Conservation (phyloP, 768 basidiomycete species). For the Lactarius pseudohatsudake region DNA sequence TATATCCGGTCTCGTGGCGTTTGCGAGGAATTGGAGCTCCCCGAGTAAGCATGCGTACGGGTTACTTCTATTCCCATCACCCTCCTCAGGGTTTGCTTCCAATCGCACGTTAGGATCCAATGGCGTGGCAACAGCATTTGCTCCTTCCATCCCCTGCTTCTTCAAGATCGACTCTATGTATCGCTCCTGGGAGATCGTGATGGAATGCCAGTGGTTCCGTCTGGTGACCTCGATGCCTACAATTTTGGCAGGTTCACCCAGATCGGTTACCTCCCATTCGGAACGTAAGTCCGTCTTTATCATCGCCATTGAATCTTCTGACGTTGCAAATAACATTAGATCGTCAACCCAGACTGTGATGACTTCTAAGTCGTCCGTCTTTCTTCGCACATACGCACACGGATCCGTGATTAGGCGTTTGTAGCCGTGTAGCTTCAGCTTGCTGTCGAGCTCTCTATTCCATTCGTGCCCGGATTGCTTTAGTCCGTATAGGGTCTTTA, state of each 20-base stretch:
- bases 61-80: neutral
- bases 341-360: no score
- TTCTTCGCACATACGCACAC: no score
- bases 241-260: neutral
- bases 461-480: neutral
- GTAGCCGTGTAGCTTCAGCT: neutral
- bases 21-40: neutral
- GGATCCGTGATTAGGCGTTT: rapidly evolving
- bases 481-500: neutral
- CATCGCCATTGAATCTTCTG: no score
- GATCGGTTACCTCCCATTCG: neutral
- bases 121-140: no score
- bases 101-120: no score
- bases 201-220: neutral
- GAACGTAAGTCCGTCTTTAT: no score
- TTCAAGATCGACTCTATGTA: no score
- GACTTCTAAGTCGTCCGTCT: no score
- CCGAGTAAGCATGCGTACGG: neutral
- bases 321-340: no score
- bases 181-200: no score
- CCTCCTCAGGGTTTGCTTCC: no score
- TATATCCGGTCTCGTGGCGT: neutral
- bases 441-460: rapidly evolving
- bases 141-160: no score
- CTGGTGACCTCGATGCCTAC: neutral